These are phyloP conservation scores for Coriaria nepalensis DNA, from an alignment of 306 rosid species.

Conservation along the genomic window DNA sequence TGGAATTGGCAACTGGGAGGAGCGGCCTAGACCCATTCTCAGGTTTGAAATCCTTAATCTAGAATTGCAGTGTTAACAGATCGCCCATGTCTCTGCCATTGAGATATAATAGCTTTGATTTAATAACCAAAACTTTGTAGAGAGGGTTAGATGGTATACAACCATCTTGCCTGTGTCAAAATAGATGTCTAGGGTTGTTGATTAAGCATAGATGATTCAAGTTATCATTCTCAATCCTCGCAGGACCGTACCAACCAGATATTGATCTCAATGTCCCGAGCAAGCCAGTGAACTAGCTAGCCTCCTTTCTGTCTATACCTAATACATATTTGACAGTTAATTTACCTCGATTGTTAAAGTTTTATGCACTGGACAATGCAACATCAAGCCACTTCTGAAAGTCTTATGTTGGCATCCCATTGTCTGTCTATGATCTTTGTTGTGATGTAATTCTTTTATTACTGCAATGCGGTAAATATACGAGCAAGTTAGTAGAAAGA, in stretches of 20 bases:
- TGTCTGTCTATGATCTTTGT: no score
- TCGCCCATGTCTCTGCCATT: no score
- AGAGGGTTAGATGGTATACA: no score
- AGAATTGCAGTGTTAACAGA: slow-evolving; percentile 1
- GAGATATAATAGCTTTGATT: no score
- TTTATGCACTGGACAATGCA: slow-evolving; percentile 6
- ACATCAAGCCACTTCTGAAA: slow-evolving; percentile 7
- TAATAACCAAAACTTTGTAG: no score
- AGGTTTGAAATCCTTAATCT: slow-evolving; percentile 38
- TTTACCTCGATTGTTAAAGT: slow-evolving; percentile 4
- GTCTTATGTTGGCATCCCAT: no score
- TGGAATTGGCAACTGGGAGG: slow-evolving; percentile 25
- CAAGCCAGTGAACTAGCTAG: slow-evolving; percentile 1
- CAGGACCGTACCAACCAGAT: slow-evolving; percentile 44
- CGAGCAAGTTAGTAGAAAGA: no score
- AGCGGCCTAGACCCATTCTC: slow-evolving; percentile 25
- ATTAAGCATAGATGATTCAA: no score
- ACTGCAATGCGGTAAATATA: no score
- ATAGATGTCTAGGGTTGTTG: no score
- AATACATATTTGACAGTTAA: background rate
- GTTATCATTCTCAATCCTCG: background rate
- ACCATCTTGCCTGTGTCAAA: no score
- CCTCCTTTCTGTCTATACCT: slow-evolving; percentile 7
- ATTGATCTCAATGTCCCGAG: slow-evolving; percentile 21
- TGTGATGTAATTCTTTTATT: no score